A percentile compares a stretch with the other conserved stretches of the same genome.
These are phyloP conservation scores for Capsaspora owczarzaki DNA, from an alignment of 78 protist genomes.

Conservation along the genomic window DNA sequence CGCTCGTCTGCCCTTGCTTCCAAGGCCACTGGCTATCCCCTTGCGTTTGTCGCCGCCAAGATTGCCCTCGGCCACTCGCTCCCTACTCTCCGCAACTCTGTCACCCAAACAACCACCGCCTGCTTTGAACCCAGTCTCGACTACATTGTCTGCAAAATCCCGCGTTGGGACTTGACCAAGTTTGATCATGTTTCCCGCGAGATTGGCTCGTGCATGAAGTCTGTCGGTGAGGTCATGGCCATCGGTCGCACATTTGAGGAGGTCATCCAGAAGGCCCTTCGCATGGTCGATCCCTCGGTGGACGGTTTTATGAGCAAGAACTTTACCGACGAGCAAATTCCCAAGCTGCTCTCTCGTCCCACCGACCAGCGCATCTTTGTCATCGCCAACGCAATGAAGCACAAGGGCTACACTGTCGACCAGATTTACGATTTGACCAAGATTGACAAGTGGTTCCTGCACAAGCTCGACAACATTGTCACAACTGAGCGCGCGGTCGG, in stretches of 20 bases:
- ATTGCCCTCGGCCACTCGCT: constrained; percentile 66
- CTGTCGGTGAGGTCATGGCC: constrained; percentile 95
- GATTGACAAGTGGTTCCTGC: constrained; percentile 89
- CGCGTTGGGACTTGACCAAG: constrained; percentile 69
- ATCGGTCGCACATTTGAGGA: constrained; percentile 93
- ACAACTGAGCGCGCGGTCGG: constrained; percentile 31
- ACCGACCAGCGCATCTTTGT: constrained; percentile 75
- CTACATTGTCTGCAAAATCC: constrained; percentile 81
- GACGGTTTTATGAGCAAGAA: constrained; percentile 35
- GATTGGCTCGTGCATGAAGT: constrained; percentile 83
- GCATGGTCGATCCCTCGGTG: constrained; percentile 40
- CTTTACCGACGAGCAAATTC: constrained; percentile 4
- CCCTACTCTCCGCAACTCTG: constrained; percentile 47
- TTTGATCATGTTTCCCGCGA: constrained; percentile 54
- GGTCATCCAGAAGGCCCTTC: constrained; percentile 80
- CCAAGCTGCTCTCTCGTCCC: constrained; percentile 60
- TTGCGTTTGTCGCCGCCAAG: constrained; percentile 92
- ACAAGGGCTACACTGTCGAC: constrained; percentile 68
- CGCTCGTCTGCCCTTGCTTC: constrained; percentile 91
- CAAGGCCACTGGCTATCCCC: constrained; percentile 97
- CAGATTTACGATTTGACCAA: constrained; percentile 66
- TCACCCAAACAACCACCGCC: constrained; percentile 81
- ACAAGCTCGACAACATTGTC: constrained; percentile 56
- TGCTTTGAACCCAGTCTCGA: constrained; percentile 94
- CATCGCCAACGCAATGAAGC: constrained; percentile 65